phyloP scores from a whole-genome alignment of 148 eudicot genomes.

The Vaccinium myrtillus region DNA sequence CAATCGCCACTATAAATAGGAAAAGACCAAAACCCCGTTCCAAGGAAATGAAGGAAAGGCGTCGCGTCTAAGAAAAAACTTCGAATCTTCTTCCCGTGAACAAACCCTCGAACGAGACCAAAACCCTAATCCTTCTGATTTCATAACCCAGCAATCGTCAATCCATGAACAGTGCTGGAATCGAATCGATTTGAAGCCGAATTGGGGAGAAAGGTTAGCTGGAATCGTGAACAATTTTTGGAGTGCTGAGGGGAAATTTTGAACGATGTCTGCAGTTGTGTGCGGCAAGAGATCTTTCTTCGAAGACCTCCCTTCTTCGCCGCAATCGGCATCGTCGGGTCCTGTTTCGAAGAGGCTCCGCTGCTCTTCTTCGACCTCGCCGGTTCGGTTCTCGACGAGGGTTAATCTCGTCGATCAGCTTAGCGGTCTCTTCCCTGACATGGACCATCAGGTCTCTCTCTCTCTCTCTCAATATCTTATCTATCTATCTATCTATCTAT shows the following conservation, averaged over 20 bases:
- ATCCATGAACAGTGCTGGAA: not conserved
- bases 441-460: constrained; percentile 34
- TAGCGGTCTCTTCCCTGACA: constrained; percentile 39
- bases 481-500: not conserved
- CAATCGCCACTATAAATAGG: not conserved
- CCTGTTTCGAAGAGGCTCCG: constrained; percentile 56
- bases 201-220: constrained; percentile 4
- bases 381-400: constrained; percentile 43
- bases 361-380: constrained; percentile 58
- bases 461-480: not conserved
- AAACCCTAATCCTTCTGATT: not conserved
- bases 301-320: constrained; percentile 46
- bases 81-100: not conserved
- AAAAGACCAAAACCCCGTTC: not conserved
- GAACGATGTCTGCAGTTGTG: constrained; percentile 47
- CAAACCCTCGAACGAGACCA: not conserved
- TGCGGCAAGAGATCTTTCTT: constrained; percentile 72
- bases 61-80: not conserved
- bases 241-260: not conserved
- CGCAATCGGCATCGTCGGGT: constrained; percentile 50
- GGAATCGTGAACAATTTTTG: no score
- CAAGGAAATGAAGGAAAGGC: not conserved
- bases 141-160: no score
- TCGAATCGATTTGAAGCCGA: not conserved
- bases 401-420: constrained; percentile 36